These are phyloP conservation scores for Nakataea oryzae DNA, from an alignment of 2,329 filamentous ascomycete genomes.

Conservation along the genomic window DNA sequence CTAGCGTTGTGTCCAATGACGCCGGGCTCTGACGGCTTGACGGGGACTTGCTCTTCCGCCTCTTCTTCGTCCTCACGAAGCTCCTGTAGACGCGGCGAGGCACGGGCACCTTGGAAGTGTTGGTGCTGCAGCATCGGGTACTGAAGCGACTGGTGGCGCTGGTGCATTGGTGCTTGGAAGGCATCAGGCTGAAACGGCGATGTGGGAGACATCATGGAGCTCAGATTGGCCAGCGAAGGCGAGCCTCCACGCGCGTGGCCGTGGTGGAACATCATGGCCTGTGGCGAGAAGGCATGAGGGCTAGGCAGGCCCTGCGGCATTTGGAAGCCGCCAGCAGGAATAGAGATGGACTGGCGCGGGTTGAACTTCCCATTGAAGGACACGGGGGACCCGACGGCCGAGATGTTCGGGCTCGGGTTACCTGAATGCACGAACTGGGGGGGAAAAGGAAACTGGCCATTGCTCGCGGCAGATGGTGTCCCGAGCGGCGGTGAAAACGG, in stretches of 20 bases:
- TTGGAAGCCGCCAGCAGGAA: slow-evolving; percentile 54
- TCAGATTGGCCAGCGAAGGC: slow-evolving; percentile 47
- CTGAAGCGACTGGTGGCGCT: slow-evolving; percentile 49
- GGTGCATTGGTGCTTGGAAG: slow-evolving; percentile 33
- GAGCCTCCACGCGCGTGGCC: slow-evolving; percentile 48
- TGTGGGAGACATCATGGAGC: slow-evolving; percentile 50
- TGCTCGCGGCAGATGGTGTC: slow-evolving; percentile 67
- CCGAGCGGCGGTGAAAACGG: slow-evolving; percentile 79
- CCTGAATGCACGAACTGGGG: slow-evolving; percentile 50
- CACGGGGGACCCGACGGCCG: slow-evolving; percentile 61
- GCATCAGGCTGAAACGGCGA: slow-evolving; percentile 51
- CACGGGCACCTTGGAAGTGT: slow-evolving; percentile 45
- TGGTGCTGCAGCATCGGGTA: slow-evolving; percentile 46
- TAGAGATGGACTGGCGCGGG: slow-evolving; percentile 61
- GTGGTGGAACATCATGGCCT: slow-evolving; percentile 40
- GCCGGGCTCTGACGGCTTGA: slow-evolving; percentile 40
- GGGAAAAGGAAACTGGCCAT: slow-evolving; percentile 49
- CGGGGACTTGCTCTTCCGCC: slow-evolving; percentile 35
- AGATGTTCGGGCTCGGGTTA: slow-evolving; percentile 51
- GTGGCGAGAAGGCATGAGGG: slow-evolving; percentile 47
- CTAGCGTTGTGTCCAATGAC: slow-evolving; percentile 58
- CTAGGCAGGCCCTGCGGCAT: slow-evolving; percentile 50
- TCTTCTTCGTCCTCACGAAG: slow-evolving; percentile 67
- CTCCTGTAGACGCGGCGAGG: slow-evolving; percentile 57
- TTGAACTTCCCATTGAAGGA: slow-evolving; percentile 59